Evolutionary conservation across 176 grass and related monocot genomes (phyloP), one percentile per base, ranked within the genome.

Genomic region (Oryza meyeriana): DNA sequence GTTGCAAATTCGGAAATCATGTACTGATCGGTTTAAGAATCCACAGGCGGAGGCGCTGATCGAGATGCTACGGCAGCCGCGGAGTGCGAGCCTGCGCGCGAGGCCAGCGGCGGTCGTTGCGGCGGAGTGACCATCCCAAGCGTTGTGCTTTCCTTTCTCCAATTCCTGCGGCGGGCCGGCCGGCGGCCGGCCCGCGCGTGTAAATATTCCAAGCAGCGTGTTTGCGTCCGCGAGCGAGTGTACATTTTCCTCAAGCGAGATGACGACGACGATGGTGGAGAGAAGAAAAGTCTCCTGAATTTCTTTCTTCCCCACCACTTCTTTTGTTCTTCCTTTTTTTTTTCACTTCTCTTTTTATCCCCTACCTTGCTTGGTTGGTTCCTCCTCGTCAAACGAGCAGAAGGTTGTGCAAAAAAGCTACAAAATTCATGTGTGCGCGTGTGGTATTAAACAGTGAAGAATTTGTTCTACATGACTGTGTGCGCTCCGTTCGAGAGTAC

Each of bases 211-310:
- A 59, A 83, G 28, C 80, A 87, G 67, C 66, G 66, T 83, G 79
- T 86, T 83, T 93, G 86, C 77, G 91, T 87, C 84, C 84, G 66
- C 85, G 73, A 94, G 83, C 77, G 89, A 89, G 86, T 88, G 94
- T 91, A 97, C 70, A 93, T 90, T 89, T 84, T 76, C 81, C 88
- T 85, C 69, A 81, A 89, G 83, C 91, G 91, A 90, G 87, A 90
- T 88, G 88, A 78, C 42, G 45, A 74, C n/a, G 55, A 25, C 25
- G 40, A 22, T 47, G 79, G 32, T 29, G 79, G 42, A 79, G 52
- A 66, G 24, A 66, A 83, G 48, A 65, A 35, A 68, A 68, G 69
- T 33, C 52, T 83, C 81, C 59, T 85, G 85, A 85, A 52, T 64
- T 41, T 75, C 70, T 12, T 61, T 34, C 35, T 64, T 63, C 62